phyloP scores from a whole-genome alignment of 2,329 filamentous ascomycete species.

The Plenodomus lindquistii region DNA sequence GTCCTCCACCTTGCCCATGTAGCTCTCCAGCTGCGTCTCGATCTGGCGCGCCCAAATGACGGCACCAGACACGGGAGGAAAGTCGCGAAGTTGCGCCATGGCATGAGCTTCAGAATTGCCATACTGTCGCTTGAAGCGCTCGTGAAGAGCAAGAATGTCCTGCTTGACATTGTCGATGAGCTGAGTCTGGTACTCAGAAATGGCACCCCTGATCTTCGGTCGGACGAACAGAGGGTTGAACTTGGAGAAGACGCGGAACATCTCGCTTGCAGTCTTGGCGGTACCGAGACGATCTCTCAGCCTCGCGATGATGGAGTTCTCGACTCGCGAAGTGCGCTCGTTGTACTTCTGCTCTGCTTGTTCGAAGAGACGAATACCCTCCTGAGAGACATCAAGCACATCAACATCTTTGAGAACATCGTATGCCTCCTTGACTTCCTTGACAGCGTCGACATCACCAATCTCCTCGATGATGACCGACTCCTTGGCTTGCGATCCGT shows the following conservation, averaged over 20 bases:
- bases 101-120: slow-evolving; percentile 96
- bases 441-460: slow-evolving; percentile 94
- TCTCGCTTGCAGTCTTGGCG: slow-evolving; percentile 96
- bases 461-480: slow-evolving; percentile 86
- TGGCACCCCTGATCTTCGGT: slow-evolving; percentile 98
- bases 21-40: slow-evolving; percentile 89
- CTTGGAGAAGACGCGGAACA: slow-evolving; percentile 99
- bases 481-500: slow-evolving; percentile 36
- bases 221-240: slow-evolving; percentile 99
- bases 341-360: slow-evolving; percentile 96
- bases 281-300: slow-evolving; percentile 90
- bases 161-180: slow-evolving; percentile 98
- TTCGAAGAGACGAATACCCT: slow-evolving; percentile 90
- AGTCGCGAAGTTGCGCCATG: slow-evolving; percentile 95
- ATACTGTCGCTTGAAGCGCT: slow-evolving; percentile 98
- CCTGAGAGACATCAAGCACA: slow-evolving; percentile 84
- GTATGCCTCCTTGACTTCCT: slow-evolving; percentile 94
- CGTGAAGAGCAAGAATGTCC: slow-evolving; percentile 89
- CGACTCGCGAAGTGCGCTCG: slow-evolving; percentile 92
- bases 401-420: slow-evolving; percentile 93
- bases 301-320: slow-evolving; percentile 97
- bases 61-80: slow-evolving; percentile 92
- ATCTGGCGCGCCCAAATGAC: slow-evolving; percentile 99
- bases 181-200: slow-evolving; percentile 96
- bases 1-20: slow-evolving; percentile 99